These are phyloP conservation scores for Helianthus tuberosus DNA, from an alignment of 129 eudicot genomes.

Conservation along the genomic window DNA sequence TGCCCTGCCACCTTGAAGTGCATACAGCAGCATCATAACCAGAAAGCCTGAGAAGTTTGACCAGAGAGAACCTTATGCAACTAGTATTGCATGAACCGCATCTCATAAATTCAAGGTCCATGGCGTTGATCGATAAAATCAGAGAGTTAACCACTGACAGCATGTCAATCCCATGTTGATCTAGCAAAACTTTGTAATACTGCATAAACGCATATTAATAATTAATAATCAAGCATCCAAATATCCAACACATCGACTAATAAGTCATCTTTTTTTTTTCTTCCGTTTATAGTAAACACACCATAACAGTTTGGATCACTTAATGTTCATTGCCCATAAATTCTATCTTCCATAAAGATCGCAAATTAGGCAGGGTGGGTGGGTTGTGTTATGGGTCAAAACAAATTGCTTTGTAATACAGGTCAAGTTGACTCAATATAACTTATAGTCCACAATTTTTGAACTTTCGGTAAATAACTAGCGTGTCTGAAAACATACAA, in stretches of 20 bases:
- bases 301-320: neutral
- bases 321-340: neutral
- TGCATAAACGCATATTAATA: constrained; percentile 20
- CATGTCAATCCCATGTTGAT: constrained; percentile 69
- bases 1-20: constrained; percentile 74
- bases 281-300: neutral
- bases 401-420: neutral
- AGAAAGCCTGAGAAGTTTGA: constrained; percentile 68
- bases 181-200: constrained; percentile 62
- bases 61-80: constrained; percentile 75
- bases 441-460: constrained; percentile 7
- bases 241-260: neutral
- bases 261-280: neutral
- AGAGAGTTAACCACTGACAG: constrained; percentile 70
- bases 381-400: neutral
- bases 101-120: constrained; percentile 58
- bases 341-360: neutral
- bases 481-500: neutral
- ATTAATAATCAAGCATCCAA: constrained; percentile 13
- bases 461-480: neutral
- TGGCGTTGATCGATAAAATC: constrained; percentile 51
- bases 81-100: constrained; percentile 77
- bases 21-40: constrained; percentile 97
- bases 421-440: neutral
- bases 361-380: no score